These are phyloP conservation scores for Podospora australis DNA, from an alignment of 495 filamentous ascomycete species.

Conservation along the genomic window DNA sequence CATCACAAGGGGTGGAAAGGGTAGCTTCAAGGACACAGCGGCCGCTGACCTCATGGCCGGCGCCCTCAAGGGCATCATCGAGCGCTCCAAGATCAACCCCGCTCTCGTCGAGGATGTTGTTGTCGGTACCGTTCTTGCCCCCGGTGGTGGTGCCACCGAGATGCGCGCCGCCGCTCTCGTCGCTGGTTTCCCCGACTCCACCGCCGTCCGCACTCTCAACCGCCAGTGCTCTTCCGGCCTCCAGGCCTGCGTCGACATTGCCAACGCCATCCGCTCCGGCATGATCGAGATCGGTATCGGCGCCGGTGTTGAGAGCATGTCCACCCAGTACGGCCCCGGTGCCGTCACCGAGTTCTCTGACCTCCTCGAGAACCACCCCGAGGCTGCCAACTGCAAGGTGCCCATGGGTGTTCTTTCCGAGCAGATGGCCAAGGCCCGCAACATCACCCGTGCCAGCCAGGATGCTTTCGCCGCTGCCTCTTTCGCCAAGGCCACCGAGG, in stretches of 20 bases:
- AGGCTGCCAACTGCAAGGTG: slow-evolving; percentile 93
- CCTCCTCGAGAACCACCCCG: slow-evolving; percentile 73
- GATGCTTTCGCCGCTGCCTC: slow-evolving; percentile 85
- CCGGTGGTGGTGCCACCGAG: slow-evolving; percentile 93
- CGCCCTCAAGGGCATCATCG: slow-evolving; percentile 71
- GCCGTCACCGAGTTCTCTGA: slow-evolving; percentile 94
- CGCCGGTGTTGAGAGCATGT: slow-evolving; percentile 98
- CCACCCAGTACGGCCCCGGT: slow-evolving; percentile 78
- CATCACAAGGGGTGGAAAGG: slow-evolving; percentile 87
- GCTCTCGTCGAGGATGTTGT: slow-evolving; percentile 81
- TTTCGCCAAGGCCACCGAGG: slow-evolving; percentile 81
- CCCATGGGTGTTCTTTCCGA: slow-evolving; percentile 95
- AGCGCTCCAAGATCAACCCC: slow-evolving; percentile 81
- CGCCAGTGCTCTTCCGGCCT: slow-evolving; percentile 86
- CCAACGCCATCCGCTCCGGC: slow-evolving; percentile 76
- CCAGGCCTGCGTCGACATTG: slow-evolving; percentile 87
- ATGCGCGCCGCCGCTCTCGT: slow-evolving; percentile 89
- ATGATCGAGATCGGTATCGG: slow-evolving; percentile 97
- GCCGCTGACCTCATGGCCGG: slow-evolving; percentile 82
- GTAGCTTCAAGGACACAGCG: slow-evolving; percentile 89
- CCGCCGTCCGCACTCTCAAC: slow-evolving; percentile 81
- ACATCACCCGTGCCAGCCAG: slow-evolving; percentile 64
- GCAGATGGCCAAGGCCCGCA: slow-evolving; percentile 82
- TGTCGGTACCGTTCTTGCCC: slow-evolving; percentile 85
- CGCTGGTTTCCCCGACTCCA: slow-evolving; percentile 79